Conservation (phyloP, 352 stramenopile species). For the Pythium angustatum region DNA sequence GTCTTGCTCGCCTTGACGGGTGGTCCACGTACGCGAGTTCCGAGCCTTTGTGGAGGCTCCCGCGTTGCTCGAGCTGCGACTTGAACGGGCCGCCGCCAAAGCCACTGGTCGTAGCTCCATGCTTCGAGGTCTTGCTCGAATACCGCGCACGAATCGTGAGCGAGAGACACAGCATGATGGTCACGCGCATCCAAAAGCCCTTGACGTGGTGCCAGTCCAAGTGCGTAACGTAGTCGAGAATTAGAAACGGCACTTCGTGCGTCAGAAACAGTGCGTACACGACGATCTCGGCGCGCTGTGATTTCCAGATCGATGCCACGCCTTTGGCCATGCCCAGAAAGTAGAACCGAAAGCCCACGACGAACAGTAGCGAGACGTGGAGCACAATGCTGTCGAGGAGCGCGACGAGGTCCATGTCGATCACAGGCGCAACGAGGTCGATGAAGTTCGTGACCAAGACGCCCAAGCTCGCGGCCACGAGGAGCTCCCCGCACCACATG, state of each 20-base stretch:
- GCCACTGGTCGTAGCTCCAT: no score
- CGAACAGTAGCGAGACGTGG: slow-evolving; percentile 18
- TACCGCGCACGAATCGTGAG: neutral
- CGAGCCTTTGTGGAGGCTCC: no score
- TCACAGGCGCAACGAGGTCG: slow-evolving; percentile 3
- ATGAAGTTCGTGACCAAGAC: slow-evolving; percentile 19
- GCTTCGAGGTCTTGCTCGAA: no score
- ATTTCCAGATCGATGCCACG: neutral
- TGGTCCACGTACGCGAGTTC: no score
- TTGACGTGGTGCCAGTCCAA: slow-evolving; percentile 6
- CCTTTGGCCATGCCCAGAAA: slow-evolving; percentile 20
- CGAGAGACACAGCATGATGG: slow-evolving; percentile 4
- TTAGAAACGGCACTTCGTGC: slow-evolving; percentile 6
- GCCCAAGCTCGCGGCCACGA: slow-evolving; percentile 8
- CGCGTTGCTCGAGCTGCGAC: no score
- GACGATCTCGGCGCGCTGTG: slow-evolving; percentile 13
- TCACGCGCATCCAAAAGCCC: neutral
- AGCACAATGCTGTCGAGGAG: slow-evolving; percentile 14
- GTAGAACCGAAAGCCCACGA: slow-evolving; percentile 28
- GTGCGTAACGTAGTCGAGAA: neutral
- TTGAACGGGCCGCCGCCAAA: no score
- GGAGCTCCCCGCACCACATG: slow-evolving; percentile 9
- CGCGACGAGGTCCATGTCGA: neutral
- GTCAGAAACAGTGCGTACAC: slow-evolving; percentile 25
- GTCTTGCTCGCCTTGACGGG: no score